These are phyloP conservation scores for Butyriboletus loyo DNA, from an alignment of 768 basidiomycete genomes.

Conservation along the genomic window DNA sequence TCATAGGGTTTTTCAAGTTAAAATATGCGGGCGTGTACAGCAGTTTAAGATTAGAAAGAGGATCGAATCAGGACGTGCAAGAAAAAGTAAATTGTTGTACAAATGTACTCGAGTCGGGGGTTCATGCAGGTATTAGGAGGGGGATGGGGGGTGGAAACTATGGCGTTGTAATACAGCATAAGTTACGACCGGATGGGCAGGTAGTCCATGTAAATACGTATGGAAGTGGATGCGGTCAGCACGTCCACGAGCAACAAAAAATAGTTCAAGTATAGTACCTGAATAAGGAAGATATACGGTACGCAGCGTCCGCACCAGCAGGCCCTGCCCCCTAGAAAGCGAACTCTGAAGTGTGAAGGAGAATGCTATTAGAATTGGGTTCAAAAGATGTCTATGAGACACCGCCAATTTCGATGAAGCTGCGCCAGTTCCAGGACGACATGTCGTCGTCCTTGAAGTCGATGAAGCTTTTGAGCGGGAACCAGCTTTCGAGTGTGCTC, in stretches of 20 bases:
- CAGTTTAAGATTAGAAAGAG: no score
- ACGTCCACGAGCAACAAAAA: neutral
- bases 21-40: no score
- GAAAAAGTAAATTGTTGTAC: constrained; percentile 6
- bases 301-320: constrained; percentile 2
- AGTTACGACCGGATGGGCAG: constrained; percentile 5
- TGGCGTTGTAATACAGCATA: constrained; percentile 10
- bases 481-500: constrained; percentile 48
- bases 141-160: neutral
- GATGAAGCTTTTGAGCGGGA: constrained; percentile 63
- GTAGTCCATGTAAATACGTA: constrained; percentile 24
- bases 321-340: constrained; percentile 1
- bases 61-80: constrained; percentile 8
- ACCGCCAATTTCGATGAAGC: constrained; percentile 57
- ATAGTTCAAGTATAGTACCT: constrained; percentile 9
- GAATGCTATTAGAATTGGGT: neutral
- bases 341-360: neutral
- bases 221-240: constrained; percentile 5
- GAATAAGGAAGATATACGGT: constrained; percentile 7
- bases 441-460: constrained; percentile 52
- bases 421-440: constrained; percentile 55
- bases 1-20: constrained; percentile 1
- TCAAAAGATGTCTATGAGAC: constrained; percentile 10
- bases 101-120: neutral
- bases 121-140: constrained; percentile 8